Conservation (phyloP, 1,139 yeast genomes). For the Yarrowia galli region DNA sequence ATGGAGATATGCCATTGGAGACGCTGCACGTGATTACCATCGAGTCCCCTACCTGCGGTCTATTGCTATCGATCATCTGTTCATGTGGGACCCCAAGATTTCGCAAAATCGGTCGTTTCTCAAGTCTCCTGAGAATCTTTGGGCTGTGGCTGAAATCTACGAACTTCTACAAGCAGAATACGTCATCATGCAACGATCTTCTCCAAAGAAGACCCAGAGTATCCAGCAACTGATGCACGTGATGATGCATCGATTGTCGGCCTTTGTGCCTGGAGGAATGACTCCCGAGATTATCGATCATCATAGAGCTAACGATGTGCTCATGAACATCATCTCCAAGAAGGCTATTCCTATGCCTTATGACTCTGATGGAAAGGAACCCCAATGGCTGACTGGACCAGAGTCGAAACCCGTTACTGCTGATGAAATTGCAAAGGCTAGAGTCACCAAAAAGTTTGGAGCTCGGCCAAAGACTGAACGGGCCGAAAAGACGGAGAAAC, state of each 20-base stretch:
- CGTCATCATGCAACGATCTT: constrained; percentile 13
- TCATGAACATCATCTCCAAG: constrained; percentile 29
- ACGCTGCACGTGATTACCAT: constrained; percentile 20
- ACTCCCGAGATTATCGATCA: constrained; percentile 22
- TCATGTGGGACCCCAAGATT: constrained; percentile 35
- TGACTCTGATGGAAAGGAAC: constrained; percentile 27
- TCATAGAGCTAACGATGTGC: constrained; percentile 17
- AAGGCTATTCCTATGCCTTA: constrained; percentile 27
- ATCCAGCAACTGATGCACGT: constrained; percentile 25
- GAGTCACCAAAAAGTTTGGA: constrained; percentile 32
- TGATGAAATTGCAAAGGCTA: constrained; percentile 20
- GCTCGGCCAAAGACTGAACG: constrained; percentile 18
- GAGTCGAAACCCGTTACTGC: constrained; percentile 6
- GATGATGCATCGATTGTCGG: constrained; percentile 22
- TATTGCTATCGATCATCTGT: constrained; percentile 5
- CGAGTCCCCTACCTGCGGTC: constrained; percentile 6
- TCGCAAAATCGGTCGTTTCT: constrained; percentile 27
- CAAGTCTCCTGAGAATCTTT: constrained; percentile 16
- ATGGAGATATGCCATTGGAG: constrained; percentile 24
- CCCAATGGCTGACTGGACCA: constrained; percentile 26
- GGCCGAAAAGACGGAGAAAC: background rate
- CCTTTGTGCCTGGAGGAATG: constrained; percentile 35
- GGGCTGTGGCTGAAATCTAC: constrained; percentile 31
- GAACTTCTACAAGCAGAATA: constrained; percentile 35
- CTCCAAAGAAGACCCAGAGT: constrained; percentile 4